Evolutionary conservation across 495 filamentous ascomycete genomes (phyloP).

Genomic region (Aspergillus nanangensis): DNA sequence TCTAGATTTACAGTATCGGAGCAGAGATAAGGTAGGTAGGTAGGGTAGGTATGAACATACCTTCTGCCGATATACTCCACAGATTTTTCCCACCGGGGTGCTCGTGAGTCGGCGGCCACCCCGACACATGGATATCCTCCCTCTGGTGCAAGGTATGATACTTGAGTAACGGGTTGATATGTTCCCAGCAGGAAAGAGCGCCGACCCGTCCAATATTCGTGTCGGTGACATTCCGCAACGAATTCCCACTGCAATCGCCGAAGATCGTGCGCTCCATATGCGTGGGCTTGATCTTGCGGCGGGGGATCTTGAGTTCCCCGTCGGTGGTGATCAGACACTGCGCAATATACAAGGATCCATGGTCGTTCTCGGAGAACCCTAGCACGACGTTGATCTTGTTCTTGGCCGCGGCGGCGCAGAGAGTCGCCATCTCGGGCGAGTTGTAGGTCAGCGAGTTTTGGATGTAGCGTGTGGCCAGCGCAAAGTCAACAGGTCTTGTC

Average conservation of each 20-base stretch:
- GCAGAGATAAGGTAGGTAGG: too few species aligned
- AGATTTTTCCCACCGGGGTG: too few species aligned
- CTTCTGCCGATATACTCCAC: too few species aligned
- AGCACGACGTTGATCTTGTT: constrained; percentile 28
- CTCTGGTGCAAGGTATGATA: constrained; percentile 28
- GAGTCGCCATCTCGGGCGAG: constrained; percentile 25
- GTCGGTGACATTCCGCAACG: constrained; percentile 21
- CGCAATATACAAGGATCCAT: constrained; percentile 47
- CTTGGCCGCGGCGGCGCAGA: constrained; percentile 19
- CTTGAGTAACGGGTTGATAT: constrained; percentile 28
- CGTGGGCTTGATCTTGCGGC: constrained; percentile 58
- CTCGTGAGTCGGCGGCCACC: constrained; percentile 17
- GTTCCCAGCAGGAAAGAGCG: constrained; percentile 28
- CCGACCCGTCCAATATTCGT: constrained; percentile 19
- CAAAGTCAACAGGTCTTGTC: neutral
- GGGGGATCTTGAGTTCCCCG: constrained; percentile 38
- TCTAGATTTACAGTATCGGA: too few species aligned
- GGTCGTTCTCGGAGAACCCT: constrained; percentile 45
- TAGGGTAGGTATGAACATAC: too few species aligned
- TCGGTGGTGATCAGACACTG: constrained; percentile 46
- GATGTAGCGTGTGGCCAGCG: constrained; percentile 19
- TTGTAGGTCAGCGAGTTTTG: constrained; percentile 21
- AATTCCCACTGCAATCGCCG: constrained; percentile 39
- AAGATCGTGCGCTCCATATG: constrained; percentile 54
- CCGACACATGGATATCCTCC: constrained; percentile 32